Evolutionary conservation across 306 rosid species (phyloP).

Genomic region (Sindora glabra): DNA sequence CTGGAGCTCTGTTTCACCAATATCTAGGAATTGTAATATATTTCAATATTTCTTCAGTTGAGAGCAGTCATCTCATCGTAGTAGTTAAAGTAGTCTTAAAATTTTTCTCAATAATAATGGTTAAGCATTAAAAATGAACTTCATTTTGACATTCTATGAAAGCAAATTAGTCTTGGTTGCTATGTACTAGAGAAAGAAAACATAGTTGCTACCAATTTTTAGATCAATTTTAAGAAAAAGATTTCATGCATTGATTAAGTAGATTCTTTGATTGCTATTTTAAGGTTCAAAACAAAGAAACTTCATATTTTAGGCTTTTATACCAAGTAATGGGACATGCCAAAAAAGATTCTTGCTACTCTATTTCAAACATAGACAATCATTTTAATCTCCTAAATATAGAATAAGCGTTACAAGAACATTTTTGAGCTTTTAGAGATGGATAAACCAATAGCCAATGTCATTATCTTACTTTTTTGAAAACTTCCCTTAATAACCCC

Average conservation of each 20-base stretch:
- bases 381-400: neutral
- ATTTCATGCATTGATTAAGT: neutral
- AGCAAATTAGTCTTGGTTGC: no score
- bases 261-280: neutral
- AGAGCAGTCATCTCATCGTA: no score
- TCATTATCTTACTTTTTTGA: constrained; percentile 53
- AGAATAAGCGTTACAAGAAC: constrained; percentile 1
- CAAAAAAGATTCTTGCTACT: neutral
- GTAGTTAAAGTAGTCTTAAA: no score
- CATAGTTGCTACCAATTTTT: neutral
- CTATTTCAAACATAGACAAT: neutral
- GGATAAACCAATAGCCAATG: neutral
- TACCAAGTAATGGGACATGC: neutral
- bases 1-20: no score
- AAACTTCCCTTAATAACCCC: constrained; percentile 72
- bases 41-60: neutral
- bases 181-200: no score
- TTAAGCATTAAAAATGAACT: no score
- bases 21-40: constrained; percentile 64
- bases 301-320: neutral
- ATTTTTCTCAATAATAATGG: no score
- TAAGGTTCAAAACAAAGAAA: neutral
- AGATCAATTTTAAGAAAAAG: neutral
- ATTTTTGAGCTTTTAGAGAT: neutral
- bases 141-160: no score